These are phyloP conservation scores for Xylaria flabelliformis DNA, from an alignment of 495 filamentous ascomycete genomes.

Conservation along the genomic window DNA sequence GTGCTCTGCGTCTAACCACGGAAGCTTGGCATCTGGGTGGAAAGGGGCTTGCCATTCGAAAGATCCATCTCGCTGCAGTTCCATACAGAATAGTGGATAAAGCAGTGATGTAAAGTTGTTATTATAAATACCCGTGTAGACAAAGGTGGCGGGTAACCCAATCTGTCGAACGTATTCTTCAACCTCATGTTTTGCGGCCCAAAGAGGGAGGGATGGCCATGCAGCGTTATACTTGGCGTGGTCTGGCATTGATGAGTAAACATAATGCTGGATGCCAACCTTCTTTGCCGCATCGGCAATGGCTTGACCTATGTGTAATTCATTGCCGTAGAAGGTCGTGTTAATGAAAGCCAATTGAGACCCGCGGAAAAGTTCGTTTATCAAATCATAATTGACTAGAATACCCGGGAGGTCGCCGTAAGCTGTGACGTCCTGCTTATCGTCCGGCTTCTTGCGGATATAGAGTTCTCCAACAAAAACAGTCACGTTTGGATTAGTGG, in stretches of 20 bases:
- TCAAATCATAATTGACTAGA: conserved; percentile 64
- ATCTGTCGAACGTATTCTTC: conserved; percentile 89
- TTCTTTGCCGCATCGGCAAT: conserved; percentile 89
- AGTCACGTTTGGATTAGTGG: conserved; percentile 80
- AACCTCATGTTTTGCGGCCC: conserved; percentile 88
- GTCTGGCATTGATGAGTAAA: conserved; percentile 97
- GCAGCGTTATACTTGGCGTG: conserved; percentile 71
- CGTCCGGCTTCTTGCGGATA: conserved; percentile 57
- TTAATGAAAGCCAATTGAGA: conserved; percentile 95
- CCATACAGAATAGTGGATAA: conserved; percentile 94
- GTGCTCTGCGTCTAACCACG: conserved; percentile 98
- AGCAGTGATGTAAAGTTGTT: conserved; percentile 97
- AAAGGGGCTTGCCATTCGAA: conserved; percentile 97
- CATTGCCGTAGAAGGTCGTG: conserved; percentile 96
- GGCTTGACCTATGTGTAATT: conserved; percentile 83
- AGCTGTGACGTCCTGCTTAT: conserved; percentile 50
- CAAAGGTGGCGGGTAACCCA: conserved; percentile 84
- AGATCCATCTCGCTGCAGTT: conserved; percentile 78
- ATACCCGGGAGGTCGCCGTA: conserved; percentile 54
- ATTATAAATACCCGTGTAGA: conserved; percentile 97
- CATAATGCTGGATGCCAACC: conserved; percentile 84
- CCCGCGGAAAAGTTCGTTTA: conserved; percentile 79
- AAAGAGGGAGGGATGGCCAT: conserved; percentile 86
- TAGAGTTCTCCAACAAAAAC: conserved; percentile 84
- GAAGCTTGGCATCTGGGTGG: conserved; percentile 82